phyloP scores from a whole-genome alignment of 179 eudicot genomes.

The Vitellaria paradoxa region DNA sequence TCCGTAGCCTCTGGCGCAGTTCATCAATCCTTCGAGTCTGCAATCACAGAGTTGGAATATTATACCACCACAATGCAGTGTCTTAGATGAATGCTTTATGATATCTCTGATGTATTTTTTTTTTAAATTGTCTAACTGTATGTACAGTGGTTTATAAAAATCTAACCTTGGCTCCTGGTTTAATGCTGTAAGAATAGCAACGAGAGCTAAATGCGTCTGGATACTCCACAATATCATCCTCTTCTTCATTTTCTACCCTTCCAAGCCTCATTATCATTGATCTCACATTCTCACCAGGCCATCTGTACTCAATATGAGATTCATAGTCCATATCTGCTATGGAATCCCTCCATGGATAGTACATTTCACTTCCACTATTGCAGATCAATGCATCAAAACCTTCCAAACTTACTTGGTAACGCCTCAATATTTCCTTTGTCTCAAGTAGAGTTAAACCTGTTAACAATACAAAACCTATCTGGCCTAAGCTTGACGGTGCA shows the following conservation, averaged over 20 bases:
- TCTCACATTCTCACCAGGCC: conserved; percentile 52
- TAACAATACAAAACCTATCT: conserved; percentile 40
- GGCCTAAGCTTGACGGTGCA: conserved; percentile 26
- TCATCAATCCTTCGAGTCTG: conserved; percentile 44
- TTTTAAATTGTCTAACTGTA: background rate
- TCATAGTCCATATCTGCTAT: conserved; percentile 43
- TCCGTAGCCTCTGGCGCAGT: conserved; percentile 42
- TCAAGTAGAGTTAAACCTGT: conserved; percentile 42
- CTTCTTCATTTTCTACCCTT: conserved; percentile 27
- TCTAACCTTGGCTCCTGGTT: conserved; percentile 45
- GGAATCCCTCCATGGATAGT: conserved; percentile 46
- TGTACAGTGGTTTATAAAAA: background rate
- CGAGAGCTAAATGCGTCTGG: conserved; percentile 28
- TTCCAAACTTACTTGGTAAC: conserved; percentile 26
- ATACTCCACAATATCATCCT: conserved; percentile 27
- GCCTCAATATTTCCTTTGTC: conserved; percentile 27
- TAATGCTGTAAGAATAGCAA: conserved; percentile 45
- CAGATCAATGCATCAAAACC: conserved; percentile 53
- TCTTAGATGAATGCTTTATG: background rate
- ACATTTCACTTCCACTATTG: conserved; percentile 59
- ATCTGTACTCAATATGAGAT: conserved; percentile 50
- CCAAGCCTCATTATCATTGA: conserved; percentile 34
- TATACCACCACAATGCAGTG: background rate
- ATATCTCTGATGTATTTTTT: background rate
- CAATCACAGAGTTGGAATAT: background rate